Conservation (phyloP, 2,329 filamentous ascomycete species). For the Colletotrichum eremochloae region DNA sequence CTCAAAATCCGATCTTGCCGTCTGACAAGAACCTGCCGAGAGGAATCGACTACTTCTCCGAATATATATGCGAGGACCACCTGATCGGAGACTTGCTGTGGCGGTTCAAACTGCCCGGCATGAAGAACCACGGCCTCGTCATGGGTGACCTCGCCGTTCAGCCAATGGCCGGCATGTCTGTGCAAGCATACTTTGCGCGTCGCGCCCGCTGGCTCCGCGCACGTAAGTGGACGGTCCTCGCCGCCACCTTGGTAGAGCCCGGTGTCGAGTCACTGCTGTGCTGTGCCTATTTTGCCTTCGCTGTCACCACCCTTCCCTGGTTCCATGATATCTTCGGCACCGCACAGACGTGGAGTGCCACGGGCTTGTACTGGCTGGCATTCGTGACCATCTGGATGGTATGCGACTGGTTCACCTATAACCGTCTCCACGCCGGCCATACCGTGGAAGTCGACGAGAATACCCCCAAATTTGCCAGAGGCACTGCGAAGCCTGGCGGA, state of each 20-base stretch:
- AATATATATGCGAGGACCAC: slow-evolving; percentile 98
- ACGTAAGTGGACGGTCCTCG: slow-evolving; percentile 91
- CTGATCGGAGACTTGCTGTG: slow-evolving; percentile 93
- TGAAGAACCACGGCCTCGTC: slow-evolving; percentile 85
- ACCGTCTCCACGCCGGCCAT: slow-evolving; percentile 78
- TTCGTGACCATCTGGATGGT: slow-evolving; percentile 79
- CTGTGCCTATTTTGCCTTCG: slow-evolving; percentile 83
- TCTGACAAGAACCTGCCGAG: slow-evolving; percentile 59
- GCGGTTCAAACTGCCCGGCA: slow-evolving; percentile 74
- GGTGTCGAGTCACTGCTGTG: slow-evolving; percentile 91
- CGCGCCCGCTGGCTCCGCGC: slow-evolving; percentile 92
- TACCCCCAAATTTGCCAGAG: slow-evolving; percentile 80
- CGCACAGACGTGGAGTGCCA: slow-evolving; percentile 76
- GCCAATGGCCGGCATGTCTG: slow-evolving; percentile 85
- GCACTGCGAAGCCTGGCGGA: slow-evolving; percentile 53
- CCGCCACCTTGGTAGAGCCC: slow-evolving; percentile 92
- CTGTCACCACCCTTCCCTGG: slow-evolving; percentile 78
- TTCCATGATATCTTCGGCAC: slow-evolving; percentile 67
- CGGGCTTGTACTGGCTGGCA: slow-evolving; percentile 74
- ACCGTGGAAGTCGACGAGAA: slow-evolving; percentile 79
- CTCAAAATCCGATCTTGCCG: slow-evolving; percentile 59
- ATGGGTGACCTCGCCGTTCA: slow-evolving; percentile 91
- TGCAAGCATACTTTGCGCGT: slow-evolving; percentile 82
- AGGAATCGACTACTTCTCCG: slow-evolving; percentile 93
- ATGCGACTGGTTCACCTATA: slow-evolving; percentile 81